A percentile compares a stretch with the other conserved stretches of the same genome.
phyloP scores from a whole-genome alignment of 306 rosid genomes.

The Lathyrus oleraceus region DNA sequence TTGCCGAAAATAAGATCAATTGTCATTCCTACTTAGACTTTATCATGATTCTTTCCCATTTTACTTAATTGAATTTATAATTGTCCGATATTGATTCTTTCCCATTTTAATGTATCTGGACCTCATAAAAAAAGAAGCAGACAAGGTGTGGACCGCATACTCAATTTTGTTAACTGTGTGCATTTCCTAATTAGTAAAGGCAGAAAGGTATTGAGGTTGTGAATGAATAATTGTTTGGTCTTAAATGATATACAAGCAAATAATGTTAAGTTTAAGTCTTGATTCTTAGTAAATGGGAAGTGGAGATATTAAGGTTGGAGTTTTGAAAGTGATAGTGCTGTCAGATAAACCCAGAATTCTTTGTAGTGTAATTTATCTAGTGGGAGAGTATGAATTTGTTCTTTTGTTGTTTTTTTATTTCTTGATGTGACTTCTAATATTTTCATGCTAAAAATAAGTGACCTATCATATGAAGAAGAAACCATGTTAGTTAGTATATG shows the following conservation, averaged over 20 bases:
- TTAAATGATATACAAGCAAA: constrained; percentile 27
- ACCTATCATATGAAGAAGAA: not conserved
- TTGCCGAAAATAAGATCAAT: too few relatives aligned
- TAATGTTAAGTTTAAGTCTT: constrained; percentile 31
- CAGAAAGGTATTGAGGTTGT: not conserved
- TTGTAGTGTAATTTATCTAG: not conserved
- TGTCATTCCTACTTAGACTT: too few relatives aligned
- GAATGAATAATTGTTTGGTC: constrained; percentile 35
- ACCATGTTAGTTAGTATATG: not conserved
- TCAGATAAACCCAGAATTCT: not conserved
- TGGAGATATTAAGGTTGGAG: constrained; percentile 30
- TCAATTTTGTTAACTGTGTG: not conserved
- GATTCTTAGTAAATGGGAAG: constrained; percentile 29
- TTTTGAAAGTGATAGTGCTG: constrained; percentile 31
- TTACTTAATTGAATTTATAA: too few relatives aligned
- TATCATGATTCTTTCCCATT: too few relatives aligned
- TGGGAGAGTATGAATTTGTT: not conserved
- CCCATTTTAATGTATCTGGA: not conserved
- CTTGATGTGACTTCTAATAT: too few relatives aligned
- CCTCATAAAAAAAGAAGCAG: not conserved
- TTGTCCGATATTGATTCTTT: not conserved
- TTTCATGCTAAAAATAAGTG: not conserved
- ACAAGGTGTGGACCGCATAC: constrained; percentile 6
- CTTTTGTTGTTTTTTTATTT: not conserved
- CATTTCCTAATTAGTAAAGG: not conserved